phyloP scores from a whole-genome alignment of 768 basidiomycete genomes.

The Trametes cubensis region DNA sequence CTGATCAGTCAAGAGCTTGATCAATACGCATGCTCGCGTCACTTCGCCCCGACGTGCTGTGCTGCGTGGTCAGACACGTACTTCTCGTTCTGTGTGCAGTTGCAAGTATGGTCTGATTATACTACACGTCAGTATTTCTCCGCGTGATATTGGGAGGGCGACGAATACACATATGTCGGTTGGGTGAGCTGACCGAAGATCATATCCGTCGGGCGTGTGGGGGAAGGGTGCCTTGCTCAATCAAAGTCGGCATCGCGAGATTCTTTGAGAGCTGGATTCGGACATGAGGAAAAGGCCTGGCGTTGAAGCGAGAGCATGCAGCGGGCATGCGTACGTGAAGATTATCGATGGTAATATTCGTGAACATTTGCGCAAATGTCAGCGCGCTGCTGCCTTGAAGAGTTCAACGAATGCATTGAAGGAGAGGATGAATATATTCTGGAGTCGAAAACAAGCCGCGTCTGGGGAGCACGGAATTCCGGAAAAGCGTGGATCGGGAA shows the following conservation, averaged over 20 bases:
- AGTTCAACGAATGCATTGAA: neutral
- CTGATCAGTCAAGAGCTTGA: neutral
- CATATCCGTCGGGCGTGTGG: neutral
- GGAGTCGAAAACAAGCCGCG: neutral
- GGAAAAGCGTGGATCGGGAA: slow-evolving; percentile 13
- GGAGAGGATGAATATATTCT: neutral
- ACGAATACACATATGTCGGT: neutral
- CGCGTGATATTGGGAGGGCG: neutral
- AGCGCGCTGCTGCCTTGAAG: no score
- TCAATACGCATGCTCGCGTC: neutral
- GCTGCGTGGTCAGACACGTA: slow-evolving; percentile 11
- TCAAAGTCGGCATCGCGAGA: neutral
- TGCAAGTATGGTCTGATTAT: slow-evolving; percentile 1
- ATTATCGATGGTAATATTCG: neutral
- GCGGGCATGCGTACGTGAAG: slow-evolving; percentile 5
- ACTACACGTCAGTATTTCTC: no score
- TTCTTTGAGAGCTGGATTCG: neutral
- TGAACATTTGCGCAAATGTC: no score
- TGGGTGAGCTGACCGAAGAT: neutral
- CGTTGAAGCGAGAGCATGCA: slow-evolving; percentile 22
- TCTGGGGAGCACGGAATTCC: slow-evolving; percentile 13
- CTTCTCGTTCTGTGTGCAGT: neutral
- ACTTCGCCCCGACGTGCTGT: slow-evolving; percentile 1
- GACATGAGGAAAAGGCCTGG: slow-evolving; percentile 24
- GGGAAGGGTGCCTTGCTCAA: slow-evolving; percentile 5